Percentiles rank a stretch among this genome's conserved stretches.
Evolutionary conservation across 164 flowering plant genomes (phyloP).

Genomic region (Nelumbo lutea): DNA sequence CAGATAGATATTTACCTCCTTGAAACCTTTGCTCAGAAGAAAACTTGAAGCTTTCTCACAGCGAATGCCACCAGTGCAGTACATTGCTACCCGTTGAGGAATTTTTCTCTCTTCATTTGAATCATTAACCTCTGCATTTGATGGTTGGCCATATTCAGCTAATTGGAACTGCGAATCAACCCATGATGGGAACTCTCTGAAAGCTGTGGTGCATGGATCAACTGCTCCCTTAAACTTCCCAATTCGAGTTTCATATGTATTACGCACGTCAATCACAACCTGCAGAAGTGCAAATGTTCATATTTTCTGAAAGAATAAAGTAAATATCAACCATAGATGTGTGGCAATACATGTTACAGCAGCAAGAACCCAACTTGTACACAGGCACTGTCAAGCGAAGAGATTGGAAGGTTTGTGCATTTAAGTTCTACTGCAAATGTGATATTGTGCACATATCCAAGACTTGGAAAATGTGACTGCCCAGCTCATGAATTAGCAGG

Average conservation of each 20-base stretch:
- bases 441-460: too few species aligned
- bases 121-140: constrained; percentile 16
- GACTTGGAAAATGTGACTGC: too few species aligned
- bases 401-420: too few species aligned
- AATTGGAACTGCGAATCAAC: constrained; percentile 53
- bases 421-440: too few species aligned
- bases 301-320: background rate
- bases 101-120: constrained; percentile 24
- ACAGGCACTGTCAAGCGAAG: too few species aligned
- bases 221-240: constrained; percentile 93
- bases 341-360: too few species aligned
- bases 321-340: too few species aligned
- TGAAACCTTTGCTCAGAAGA: constrained; percentile 82
- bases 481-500: too few species aligned
- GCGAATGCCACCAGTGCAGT: constrained; percentile 97
- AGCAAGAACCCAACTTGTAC: too few species aligned
- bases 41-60: constrained; percentile 98
- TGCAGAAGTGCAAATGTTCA: constrained; percentile 12
- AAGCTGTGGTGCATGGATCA: constrained; percentile 84
- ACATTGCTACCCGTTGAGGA: constrained; percentile 87
- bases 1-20: constrained; percentile 57
- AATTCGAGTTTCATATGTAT: constrained; percentile 81
- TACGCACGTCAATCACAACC: constrained; percentile 96
- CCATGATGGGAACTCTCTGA: constrained; percentile 92
- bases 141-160: constrained; percentile 17